Conservation (phyloP, 169 alveolate species). For the Eimeria acervulina region DNA sequence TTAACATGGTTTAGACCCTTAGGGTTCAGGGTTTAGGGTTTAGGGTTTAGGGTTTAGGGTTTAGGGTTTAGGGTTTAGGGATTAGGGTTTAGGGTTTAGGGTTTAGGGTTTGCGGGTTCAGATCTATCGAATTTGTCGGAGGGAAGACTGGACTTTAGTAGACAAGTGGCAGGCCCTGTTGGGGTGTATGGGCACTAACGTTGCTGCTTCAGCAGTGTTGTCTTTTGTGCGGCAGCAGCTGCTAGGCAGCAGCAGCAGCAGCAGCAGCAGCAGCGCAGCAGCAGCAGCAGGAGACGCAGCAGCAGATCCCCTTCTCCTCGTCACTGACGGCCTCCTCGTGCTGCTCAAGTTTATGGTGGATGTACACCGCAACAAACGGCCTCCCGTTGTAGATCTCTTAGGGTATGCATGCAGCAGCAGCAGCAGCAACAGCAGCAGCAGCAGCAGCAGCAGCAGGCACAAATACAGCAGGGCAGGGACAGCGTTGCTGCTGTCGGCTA, state of each 20-base stretch:
- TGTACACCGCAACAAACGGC: constrained; percentile 26
- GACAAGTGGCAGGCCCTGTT: background rate
- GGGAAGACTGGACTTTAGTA: background rate
- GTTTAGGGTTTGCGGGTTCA: constrained; percentile 5
- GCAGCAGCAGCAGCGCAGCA: no score
- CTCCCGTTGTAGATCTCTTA: constrained; percentile 25
- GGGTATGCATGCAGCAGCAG: constrained; percentile 14
- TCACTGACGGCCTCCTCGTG: constrained; percentile 49
- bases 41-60: background rate
- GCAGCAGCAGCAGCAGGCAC: background rate
- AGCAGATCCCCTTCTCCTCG: no score
- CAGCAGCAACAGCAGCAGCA: background rate
- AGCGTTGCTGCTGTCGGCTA: background rate
- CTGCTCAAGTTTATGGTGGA: constrained; percentile 62
- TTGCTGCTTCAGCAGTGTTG: constrained; percentile 58
- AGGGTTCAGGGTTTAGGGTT: no score
- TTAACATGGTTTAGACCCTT: no score
- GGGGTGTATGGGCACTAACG: constrained; percentile 26
- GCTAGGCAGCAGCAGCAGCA: no score
- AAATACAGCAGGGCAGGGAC: background rate
- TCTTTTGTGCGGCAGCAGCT: background rate
- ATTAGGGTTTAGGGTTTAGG: constrained; percentile 48
- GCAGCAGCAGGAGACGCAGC: no score
- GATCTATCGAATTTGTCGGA: background rate
- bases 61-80: constrained; percentile 5